Percentiles rank a stretch among this genome's conserved stretches.
Conservation (phyloP, 495 filamentous ascomycete species). For the Aspergillus egyptiacus region DNA sequence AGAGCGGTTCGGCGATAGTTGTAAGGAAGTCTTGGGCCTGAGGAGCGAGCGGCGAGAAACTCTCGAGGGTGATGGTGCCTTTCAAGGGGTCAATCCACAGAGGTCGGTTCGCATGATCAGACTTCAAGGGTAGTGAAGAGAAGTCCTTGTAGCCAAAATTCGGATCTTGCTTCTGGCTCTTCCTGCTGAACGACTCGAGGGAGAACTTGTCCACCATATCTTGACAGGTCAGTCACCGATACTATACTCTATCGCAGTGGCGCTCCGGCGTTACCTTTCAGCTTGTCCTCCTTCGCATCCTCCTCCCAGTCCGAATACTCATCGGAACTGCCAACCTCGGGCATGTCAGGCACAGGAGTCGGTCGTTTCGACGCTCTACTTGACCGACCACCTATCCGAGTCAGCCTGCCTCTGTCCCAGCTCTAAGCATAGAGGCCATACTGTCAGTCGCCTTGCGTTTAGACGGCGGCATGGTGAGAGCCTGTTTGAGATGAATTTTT, state of each 20-base stretch:
- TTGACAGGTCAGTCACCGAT: constrained; percentile 27
- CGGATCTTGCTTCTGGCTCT: constrained; percentile 40
- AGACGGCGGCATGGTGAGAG: constrained; percentile 51
- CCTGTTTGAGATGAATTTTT: constrained; percentile 3
- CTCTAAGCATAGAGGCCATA: constrained; percentile 27
- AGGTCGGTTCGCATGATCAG: constrained; percentile 80
- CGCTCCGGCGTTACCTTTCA: constrained; percentile 46
- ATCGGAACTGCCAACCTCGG: constrained; percentile 62
- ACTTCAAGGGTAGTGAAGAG: constrained; percentile 72
- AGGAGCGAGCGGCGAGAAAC: constrained; percentile 76
- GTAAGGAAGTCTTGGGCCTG: constrained; percentile 93
- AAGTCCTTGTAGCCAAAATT: constrained; percentile 71
- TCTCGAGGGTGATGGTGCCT: constrained; percentile 89
- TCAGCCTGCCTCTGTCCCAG: constrained; percentile 26
- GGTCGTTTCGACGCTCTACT: constrained; percentile 58
- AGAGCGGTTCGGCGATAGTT: constrained; percentile 89
- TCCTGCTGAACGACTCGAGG: constrained; percentile 45
- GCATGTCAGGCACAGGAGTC: constrained; percentile 61
- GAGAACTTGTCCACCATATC: constrained; percentile 64
- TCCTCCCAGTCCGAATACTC: constrained; percentile 61
- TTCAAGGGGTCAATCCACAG: constrained; percentile 85
- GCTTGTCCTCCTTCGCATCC: constrained; percentile 37
- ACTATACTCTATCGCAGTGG: background rate
- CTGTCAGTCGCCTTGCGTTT: constrained; percentile 72
- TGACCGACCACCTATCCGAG: constrained; percentile 46